Evolutionary conservation across 495 filamentous ascomycete species (phyloP), one percentile per base, ranked within the genome.

Genomic region (Xylaria grammica): DNA sequence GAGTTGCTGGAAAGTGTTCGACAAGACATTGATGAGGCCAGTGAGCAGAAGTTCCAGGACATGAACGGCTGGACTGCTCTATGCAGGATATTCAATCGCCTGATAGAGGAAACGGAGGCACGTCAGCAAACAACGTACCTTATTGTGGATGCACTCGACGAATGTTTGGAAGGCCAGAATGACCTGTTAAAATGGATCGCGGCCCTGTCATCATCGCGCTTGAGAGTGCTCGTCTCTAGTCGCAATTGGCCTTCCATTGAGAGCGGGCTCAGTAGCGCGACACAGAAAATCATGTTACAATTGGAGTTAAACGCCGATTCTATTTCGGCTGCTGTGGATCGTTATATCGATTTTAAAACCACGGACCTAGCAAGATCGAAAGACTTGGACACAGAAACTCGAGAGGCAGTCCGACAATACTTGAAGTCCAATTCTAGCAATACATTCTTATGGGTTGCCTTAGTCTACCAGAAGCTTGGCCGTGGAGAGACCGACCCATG

Each of bases 101-200:
- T 81, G 8, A 51, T 82, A 42, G 40, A 72, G 34, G 77, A 79
- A 49, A 54, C 62, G 15, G 59, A 30, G 24, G 22, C 76, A 17
- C 17, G 62, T 0, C 42, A 1, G 34, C 34, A 36, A 36, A 36
- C 11, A 0, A 67, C 72, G 0, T 75, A 69, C 65, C 30, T 82
- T 10, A 60, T 85, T 1, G 72, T 85, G 48, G 82, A 86, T 65
- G 81, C 81, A 4, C 76, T 85, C 4, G 80, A 85, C 66, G 83
- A 85, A 68, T 85, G 80, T 36, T 36, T 36, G 34, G 34, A 36
- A 36, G 34, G 11, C 55, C 60, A 71, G 50, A 19, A 45, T 4
- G 32, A 71, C 8, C 71, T 81, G 53, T 69, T 81, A 65, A n/a
- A 72, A 11, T 54, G 81, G 24, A 72, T 82, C 20, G 45, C 61